These are phyloP conservation scores for Schizopora paradoxa DNA, from an alignment of 1,284 basidiomycete species.

Conservation along the genomic window DNA sequence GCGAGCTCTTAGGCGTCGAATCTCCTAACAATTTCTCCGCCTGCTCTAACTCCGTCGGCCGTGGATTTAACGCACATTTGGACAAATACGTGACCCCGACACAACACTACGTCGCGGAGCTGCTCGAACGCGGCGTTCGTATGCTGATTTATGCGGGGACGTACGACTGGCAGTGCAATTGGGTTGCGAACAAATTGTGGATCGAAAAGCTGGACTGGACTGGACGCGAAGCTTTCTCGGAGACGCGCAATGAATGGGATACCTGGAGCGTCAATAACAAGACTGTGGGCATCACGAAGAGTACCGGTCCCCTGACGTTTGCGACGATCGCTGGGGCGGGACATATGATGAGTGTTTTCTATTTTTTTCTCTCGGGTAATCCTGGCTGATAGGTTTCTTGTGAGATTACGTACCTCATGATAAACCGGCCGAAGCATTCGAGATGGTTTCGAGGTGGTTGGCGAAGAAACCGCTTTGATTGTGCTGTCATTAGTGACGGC, in stretches of 20 bases:
- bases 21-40: conserved; percentile 47
- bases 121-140: conserved; percentile 69
- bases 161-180: conserved; percentile 78
- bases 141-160: conserved; percentile 77
- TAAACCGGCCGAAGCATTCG: not conserved
- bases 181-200: conserved; percentile 72
- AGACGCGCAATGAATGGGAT: conserved; percentile 44
- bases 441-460: conserved; percentile 1
- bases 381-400: not conserved
- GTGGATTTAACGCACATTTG: conserved; percentile 43
- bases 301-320: conserved; percentile 56
- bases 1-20: conserved; percentile 55
- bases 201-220: conserved; percentile 71
- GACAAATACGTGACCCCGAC: conserved; percentile 58
- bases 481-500: too few relatives aligned
- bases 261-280: conserved; percentile 54
- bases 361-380: too few relatives aligned
- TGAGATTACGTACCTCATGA: not conserved
- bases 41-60: conserved; percentile 50
- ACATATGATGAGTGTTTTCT: conserved; percentile 58
- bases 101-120: conserved; percentile 60
- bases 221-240: conserved; percentile 46
- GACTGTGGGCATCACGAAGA: conserved; percentile 47
- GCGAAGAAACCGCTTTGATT: not conserved
- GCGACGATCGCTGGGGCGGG: conserved; percentile 59